Conservation (phyloP, 202 grass and related monocot species). For the Setaria italica region DNA sequence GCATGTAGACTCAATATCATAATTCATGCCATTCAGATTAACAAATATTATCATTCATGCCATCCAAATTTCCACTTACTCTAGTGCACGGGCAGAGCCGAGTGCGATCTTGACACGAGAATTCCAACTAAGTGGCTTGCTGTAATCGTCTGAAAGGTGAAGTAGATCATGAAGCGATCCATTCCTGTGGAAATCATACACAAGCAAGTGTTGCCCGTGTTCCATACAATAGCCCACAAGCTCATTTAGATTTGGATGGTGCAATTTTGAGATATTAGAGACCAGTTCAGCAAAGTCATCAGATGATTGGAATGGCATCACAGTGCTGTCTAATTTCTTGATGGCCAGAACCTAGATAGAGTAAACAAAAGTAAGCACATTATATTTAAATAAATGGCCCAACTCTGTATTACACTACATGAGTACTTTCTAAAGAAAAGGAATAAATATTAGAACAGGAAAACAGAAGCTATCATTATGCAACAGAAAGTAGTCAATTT, state of each 20-base stretch:
- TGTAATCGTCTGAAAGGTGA: conserved; percentile 76
- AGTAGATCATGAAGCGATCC: conserved; percentile 93
- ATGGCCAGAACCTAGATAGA: conserved; percentile 83
- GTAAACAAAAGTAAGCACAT: conserved; percentile 46
- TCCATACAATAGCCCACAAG: conserved; percentile 92
- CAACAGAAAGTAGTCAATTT: conserved; percentile 2
- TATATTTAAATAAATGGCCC: conserved; percentile 32
- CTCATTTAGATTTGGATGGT: conserved; percentile 79
- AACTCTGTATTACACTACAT: neutral
- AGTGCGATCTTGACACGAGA: conserved; percentile 88
- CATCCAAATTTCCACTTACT: conserved; percentile 69
- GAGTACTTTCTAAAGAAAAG: neutral
- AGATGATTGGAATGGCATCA: conserved; percentile 71
- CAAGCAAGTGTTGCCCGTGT: conserved; percentile 83
- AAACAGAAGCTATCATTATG: conserved; percentile 23
- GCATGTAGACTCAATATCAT: neutral
- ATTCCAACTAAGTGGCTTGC: conserved; percentile 88
- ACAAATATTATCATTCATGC: conserved; percentile 4
- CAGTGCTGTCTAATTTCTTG: conserved; percentile 84
- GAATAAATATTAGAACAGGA: neutral
- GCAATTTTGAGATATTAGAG: conserved; percentile 71
- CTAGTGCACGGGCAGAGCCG: conserved; percentile 84
- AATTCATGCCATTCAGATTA: conserved; percentile 23
- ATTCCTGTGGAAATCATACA: conserved; percentile 84
- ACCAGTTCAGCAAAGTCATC: conserved; percentile 86